A percentile compares a stretch with the other conserved stretches of the same genome.
Evolutionary conservation across 2,329 filamentous ascomycete genomes (phyloP).

Genomic region (Fusarium siculi): DNA sequence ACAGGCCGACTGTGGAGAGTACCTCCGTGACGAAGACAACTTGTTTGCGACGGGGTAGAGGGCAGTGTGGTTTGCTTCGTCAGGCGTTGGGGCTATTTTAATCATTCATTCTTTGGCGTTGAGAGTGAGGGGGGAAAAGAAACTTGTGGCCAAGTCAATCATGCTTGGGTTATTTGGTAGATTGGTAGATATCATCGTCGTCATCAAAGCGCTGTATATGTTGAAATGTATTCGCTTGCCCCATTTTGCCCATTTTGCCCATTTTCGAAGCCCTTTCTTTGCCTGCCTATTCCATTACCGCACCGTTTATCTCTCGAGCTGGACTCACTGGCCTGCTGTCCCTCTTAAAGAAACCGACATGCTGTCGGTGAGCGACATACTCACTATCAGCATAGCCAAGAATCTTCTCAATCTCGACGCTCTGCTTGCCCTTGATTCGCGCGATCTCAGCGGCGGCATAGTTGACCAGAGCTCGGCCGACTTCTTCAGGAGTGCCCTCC

Average conservation of each 20-base stretch:
- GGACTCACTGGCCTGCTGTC: conserved; percentile 66
- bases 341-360: conserved; percentile 78
- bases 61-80: conserved; percentile 11
- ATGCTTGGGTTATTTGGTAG: conserved; percentile 39
- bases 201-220: conserved; percentile 36
- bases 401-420: conserved; percentile 80
- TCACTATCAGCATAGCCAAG: conserved; percentile 95
- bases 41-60: conserved; percentile 65
- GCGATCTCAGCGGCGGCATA: conserved; percentile 88
- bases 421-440: conserved; percentile 85
- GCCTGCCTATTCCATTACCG: conserved; percentile 34
- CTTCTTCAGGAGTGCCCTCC: conserved; percentile 70
- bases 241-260: conserved; percentile 30
- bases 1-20: conserved; percentile 95
- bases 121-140: conserved; percentile 27
- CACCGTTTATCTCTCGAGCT: conserved; percentile 43
- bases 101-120: conserved; percentile 40
- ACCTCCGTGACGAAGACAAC: conserved; percentile 83
- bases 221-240: conserved; percentile 37
- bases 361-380: conserved; percentile 89
- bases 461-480: conserved; percentile 90
- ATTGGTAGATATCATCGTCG: conserved; percentile 35
- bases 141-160: conserved; percentile 26
- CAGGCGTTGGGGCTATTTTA: conserved; percentile 44
- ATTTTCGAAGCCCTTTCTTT: not conserved